A percentile compares a stretch with the other conserved stretches of the same genome.
Conservation (phyloP, 441 rosid genomes). For the Populus hybrid region DNA sequence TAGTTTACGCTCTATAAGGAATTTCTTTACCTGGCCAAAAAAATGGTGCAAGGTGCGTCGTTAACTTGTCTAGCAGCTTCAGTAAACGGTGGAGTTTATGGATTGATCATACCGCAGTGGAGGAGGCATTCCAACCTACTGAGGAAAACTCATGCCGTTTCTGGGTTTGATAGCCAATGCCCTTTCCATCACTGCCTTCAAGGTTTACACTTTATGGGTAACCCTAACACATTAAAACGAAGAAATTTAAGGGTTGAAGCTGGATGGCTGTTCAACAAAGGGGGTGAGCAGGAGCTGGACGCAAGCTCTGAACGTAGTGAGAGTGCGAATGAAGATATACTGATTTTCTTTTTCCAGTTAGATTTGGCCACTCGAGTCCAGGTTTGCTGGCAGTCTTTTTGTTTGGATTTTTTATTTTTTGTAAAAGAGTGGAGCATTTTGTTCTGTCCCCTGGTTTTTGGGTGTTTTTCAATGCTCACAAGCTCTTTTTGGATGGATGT, state of each 20-base stretch:
- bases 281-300: constrained; percentile 50
- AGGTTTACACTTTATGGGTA: constrained; percentile 31
- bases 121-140: constrained; percentile 34
- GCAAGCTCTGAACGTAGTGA: constrained; percentile 80
- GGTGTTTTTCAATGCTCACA: constrained; percentile 6
- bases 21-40: constrained; percentile 10
- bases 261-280: constrained; percentile 78
- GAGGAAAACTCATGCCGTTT: constrained; percentile 26
- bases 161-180: constrained; percentile 35
- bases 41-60: constrained; percentile 53
- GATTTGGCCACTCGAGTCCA: constrained; percentile 91
- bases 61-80: constrained; percentile 43
- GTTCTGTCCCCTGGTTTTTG: constrained; percentile 5
- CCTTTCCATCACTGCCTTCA: constrained; percentile 32
- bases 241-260: constrained; percentile 62
- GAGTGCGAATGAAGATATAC: constrained; percentile 85
- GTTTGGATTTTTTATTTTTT: background rate
- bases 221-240: constrained; percentile 21
- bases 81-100: constrained; percentile 40
- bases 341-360: constrained; percentile 88
- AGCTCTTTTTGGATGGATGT: constrained; percentile 16
- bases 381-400: constrained; percentile 35
- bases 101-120: constrained; percentile 30
- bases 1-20: background rate
- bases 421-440: background rate